phyloP scores from a whole-genome alignment of 495 filamentous ascomycete species.

The Penicillium longicatenatum region DNA sequence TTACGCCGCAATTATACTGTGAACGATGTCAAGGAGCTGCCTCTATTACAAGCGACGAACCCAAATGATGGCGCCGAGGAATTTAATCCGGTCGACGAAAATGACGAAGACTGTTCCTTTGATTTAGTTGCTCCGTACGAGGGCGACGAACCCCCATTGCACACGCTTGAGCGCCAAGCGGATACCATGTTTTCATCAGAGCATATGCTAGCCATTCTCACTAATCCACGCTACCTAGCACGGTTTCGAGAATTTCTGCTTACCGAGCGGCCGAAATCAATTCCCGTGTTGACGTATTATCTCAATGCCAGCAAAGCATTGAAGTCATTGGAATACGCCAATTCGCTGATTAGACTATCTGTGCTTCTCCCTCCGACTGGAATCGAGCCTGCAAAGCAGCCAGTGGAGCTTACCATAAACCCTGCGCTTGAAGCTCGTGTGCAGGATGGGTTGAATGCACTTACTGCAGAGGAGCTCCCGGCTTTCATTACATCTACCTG shows the following conservation, averaged over 20 bases:
- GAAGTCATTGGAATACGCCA: conserved; percentile 68
- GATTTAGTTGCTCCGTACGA: conserved; percentile 36
- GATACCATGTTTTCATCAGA: conserved; percentile 64
- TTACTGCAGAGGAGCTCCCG: conserved; percentile 67
- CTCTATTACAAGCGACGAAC: conserved; percentile 34
- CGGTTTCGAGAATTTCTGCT: conserved; percentile 65
- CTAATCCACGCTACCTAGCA: conserved; percentile 66
- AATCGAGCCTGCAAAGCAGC: conserved; percentile 48
- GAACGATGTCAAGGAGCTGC: conserved; percentile 24
- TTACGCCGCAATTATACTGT: conserved; percentile 28
- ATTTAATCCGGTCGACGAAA: conserved; percentile 30
- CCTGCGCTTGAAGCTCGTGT: conserved; percentile 59
- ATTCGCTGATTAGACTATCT: conserved; percentile 54
- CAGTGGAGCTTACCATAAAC: conserved; percentile 51
- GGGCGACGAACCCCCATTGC: conserved; percentile 24
- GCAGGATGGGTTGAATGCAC: conserved; percentile 54
- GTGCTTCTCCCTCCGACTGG: conserved; percentile 33
- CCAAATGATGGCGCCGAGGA: conserved; percentile 33
- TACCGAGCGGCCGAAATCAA: conserved; percentile 67
- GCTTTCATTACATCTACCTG: conserved; percentile 61
- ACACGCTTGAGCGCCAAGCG: conserved; percentile 57
- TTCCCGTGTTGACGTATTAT: conserved; percentile 66
- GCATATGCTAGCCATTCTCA: conserved; percentile 60
- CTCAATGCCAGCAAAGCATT: conserved; percentile 65
- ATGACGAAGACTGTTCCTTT: conserved; percentile 28